Percentiles rank a stretch among this genome's conserved stretches.
These are phyloP conservation scores for Colletotrichum paranaense DNA, from an alignment of 2,329 filamentous ascomycete species.

Conservation along the genomic window DNA sequence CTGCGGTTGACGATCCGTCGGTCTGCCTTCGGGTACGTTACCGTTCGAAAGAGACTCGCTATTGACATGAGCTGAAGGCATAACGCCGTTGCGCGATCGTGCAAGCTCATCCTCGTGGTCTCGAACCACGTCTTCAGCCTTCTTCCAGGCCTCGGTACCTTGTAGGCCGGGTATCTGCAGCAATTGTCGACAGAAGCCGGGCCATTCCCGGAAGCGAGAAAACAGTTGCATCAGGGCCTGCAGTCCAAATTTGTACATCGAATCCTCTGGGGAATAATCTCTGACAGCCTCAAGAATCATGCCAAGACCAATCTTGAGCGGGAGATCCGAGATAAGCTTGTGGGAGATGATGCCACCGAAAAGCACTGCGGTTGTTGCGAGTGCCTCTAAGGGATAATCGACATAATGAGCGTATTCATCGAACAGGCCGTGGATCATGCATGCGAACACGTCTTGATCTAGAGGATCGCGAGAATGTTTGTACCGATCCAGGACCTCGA, in stretches of 20 bases:
- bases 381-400: constrained; percentile 94
- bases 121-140: constrained; percentile 82
- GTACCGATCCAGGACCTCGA: constrained; percentile 85
- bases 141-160: constrained; percentile 85
- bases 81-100: constrained; percentile 64
- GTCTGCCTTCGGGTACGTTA: constrained; percentile 70
- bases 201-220: constrained; percentile 88
- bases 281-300: constrained; percentile 98
- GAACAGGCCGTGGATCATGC: constrained; percentile 98
- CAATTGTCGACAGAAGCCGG: constrained; percentile 90
- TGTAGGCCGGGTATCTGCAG: constrained; percentile 84
- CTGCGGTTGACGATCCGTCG: constrained; percentile 69
- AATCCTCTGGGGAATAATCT: constrained; percentile 82
- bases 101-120: constrained; percentile 72
- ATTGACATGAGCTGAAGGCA: constrained; percentile 48
- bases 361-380: constrained; percentile 94
- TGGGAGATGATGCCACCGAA: constrained; percentile 97
- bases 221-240: constrained; percentile 93
- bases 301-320: constrained; percentile 91
- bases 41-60: constrained; percentile 75
- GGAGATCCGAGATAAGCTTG: constrained; percentile 88
- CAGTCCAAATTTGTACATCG: constrained; percentile 98
- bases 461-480: constrained; percentile 86
- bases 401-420: constrained; percentile 97
- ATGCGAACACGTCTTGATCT: constrained; percentile 95